phyloP scores from a whole-genome alignment of 2,329 filamentous ascomycete species.

The Fusarium zealandicum region DNA sequence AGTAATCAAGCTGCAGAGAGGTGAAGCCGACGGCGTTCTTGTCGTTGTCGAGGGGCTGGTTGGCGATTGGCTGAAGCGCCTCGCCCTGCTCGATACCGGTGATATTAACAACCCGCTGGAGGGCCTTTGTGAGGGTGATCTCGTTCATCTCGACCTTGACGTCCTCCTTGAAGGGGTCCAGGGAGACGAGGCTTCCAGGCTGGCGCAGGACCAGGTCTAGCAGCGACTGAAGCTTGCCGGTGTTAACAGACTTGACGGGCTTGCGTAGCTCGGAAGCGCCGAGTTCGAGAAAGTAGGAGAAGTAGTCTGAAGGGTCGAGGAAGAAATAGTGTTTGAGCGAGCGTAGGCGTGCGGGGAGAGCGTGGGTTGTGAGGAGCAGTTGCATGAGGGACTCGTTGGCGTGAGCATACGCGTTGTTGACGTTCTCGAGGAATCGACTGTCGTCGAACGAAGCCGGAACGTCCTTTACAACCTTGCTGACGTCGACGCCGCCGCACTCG shows the following conservation, averaged over 20 bases:
- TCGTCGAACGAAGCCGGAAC: constrained; percentile 95
- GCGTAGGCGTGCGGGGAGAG: constrained; percentile 82
- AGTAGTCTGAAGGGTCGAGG: constrained; percentile 96
- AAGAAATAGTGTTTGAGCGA: constrained; percentile 99
- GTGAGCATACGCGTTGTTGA: constrained; percentile 92
- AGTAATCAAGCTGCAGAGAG: constrained; percentile 91
- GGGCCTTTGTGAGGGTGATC: constrained; percentile 86
- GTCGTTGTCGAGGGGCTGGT: constrained; percentile 75
- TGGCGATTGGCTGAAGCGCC: constrained; percentile 74
- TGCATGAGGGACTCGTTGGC: constrained; percentile 94
- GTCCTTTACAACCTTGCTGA: constrained; percentile 85
- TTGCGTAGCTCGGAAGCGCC: constrained; percentile 89
- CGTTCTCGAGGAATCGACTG: constrained; percentile 89
- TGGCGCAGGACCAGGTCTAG: constrained; percentile 97
- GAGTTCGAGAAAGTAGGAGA: constrained; percentile 96
- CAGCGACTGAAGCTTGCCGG: constrained; percentile 90
- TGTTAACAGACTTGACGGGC: constrained; percentile 86
- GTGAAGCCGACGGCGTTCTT: constrained; percentile 91
- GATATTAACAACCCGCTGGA: constrained; percentile 96
- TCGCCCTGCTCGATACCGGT: constrained; percentile 94
- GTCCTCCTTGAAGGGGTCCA: constrained; percentile 98
- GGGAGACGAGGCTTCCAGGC: constrained; percentile 88
- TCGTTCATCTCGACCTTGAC: constrained; percentile 98
- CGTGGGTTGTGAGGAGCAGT: constrained; percentile 90
- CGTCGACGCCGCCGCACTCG: constrained; percentile 94